phyloP scores from a whole-genome alignment of 345 rosid species.

The Pelargonium nanum region DNA sequence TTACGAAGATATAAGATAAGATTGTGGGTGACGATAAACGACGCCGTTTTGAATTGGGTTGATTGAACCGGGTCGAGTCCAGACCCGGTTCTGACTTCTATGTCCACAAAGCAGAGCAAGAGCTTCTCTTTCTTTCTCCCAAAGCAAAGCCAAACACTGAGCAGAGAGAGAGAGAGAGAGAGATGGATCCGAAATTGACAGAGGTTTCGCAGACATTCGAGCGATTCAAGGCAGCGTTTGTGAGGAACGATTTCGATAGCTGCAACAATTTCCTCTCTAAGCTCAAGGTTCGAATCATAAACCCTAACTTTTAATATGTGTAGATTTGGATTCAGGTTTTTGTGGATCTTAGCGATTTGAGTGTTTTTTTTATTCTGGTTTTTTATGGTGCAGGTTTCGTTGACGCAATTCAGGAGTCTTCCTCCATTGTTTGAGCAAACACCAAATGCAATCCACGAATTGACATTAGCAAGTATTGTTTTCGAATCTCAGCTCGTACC shows the following conservation, averaged over 20 bases:
- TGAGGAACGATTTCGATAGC: slow-evolving; percentile 53
- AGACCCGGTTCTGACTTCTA: background rate
- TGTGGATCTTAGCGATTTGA: background rate
- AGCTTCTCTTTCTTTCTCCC: background rate
- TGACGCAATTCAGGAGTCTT: slow-evolving; percentile 66
- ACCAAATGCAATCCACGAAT: slow-evolving; percentile 48
- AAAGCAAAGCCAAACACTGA: background rate
- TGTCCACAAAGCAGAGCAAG: background rate
- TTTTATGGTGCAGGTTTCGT: slow-evolving; percentile 41
- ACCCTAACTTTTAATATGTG: slow-evolving; percentile 33
- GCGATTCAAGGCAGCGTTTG: slow-evolving; percentile 72
- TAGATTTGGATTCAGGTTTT: background rate
- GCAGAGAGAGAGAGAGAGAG: slow-evolving; percentile 10
- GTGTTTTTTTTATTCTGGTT: background rate
- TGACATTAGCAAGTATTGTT: slow-evolving; percentile 65
- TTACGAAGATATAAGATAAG: background rate
- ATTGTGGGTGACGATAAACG: background rate
- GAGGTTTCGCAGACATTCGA: slow-evolving; percentile 81
- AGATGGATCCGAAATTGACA: slow-evolving; percentile 77
- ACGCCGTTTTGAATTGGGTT: background rate
- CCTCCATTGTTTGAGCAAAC: slow-evolving; percentile 83
- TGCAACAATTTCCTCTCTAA: slow-evolving; percentile 51
- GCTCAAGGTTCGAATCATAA: slow-evolving; percentile 55
- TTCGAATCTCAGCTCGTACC: background rate
- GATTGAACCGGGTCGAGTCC: background rate